Base-by-base conservation (phyloP, 2,329 filamentous ascomycete genomes). In the Boeremia lycopersici region DNA sequence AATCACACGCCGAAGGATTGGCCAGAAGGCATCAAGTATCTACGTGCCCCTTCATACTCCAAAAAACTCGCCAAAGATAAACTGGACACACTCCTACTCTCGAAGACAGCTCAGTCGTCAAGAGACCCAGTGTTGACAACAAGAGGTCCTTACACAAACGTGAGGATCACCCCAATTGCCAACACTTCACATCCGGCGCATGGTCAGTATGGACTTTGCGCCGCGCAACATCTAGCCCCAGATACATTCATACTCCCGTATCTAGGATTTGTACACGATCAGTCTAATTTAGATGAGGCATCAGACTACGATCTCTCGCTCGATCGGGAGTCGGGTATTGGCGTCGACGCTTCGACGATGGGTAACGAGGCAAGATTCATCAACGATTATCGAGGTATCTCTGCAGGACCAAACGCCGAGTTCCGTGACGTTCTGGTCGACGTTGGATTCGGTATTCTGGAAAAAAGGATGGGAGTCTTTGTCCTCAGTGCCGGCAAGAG, bases 321-420 rank as follows among this genome's bases (percentile, higher is more conserved):
- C 12, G 80, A 83, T 64, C 74, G 79, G 19, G 79, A 83, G 3
- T 61, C 78, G 6, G 78, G 73, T 10, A 65, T 83, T 10, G 77
- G 77, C 15, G 75, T 83, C 9, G 81, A 84, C 61, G 81, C 79
- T 4, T 74, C 75, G 1, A 68, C 64, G 2, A 76, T 76, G 58
- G 81, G 81, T 26, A 83, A 83, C 59, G 81, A 83, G 60, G 77
- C 78, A 4, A 72, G 81, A 38, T 83, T 81, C 59, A 77, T 81
- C 56, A 84, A 84, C 58, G 81, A 84, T 64, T 84, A 83, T 64
- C 76, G 81, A 50, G 79, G 81, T 15, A 73, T 83, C 8, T 68
- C 73, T 2, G 54, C 64, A 1, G 63, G 63, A n/a, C 74, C 76
- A 8, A 76, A 74, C 53, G 77, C 77, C 28, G 78, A 79, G 53